Percentiles rank a stretch among this genome's conserved stretches.
These are phyloP conservation scores for Rostrohypoxylon terebratum DNA, from an alignment of 495 filamentous ascomycete genomes.

Conservation along the genomic window DNA sequence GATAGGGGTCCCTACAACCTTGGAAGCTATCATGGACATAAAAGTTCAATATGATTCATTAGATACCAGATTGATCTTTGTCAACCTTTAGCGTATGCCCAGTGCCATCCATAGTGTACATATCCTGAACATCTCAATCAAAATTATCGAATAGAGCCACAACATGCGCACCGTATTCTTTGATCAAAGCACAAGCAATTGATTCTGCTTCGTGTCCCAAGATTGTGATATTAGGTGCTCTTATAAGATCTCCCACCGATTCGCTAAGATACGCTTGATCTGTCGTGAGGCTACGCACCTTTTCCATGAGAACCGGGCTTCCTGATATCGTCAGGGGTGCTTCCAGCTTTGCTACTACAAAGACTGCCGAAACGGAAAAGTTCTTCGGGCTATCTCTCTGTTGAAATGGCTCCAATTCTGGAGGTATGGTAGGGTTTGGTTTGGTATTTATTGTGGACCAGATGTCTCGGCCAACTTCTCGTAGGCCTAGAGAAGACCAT, in stretches of 20 bases:
- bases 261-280: background rate
- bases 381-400: background rate
- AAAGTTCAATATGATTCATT: too few relatives aligned
- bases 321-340: background rate
- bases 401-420: background rate
- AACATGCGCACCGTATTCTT: slow-evolving; percentile 21
- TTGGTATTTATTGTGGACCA: background rate
- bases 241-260: background rate
- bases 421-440: background rate
- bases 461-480: background rate
- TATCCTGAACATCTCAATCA: background rate
- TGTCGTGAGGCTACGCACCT: background rate
- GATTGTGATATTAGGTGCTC: background rate
- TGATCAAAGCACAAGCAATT: background rate
- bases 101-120: background rate
- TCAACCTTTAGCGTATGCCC: too few relatives aligned
- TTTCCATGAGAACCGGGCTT: background rate
- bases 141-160: slow-evolving; percentile 30
- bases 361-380: slow-evolving; percentile 1
- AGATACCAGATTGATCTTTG: too few relatives aligned
- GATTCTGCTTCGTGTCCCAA: slow-evolving; percentile 1
- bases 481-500: background rate
- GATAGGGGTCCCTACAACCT: too few relatives aligned
- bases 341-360: background rate
- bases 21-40: too few relatives aligned